Evolutionary conservation across 805 yeast genomes (phyloP).

Genomic region (Starmerella stigmatis): DNA sequence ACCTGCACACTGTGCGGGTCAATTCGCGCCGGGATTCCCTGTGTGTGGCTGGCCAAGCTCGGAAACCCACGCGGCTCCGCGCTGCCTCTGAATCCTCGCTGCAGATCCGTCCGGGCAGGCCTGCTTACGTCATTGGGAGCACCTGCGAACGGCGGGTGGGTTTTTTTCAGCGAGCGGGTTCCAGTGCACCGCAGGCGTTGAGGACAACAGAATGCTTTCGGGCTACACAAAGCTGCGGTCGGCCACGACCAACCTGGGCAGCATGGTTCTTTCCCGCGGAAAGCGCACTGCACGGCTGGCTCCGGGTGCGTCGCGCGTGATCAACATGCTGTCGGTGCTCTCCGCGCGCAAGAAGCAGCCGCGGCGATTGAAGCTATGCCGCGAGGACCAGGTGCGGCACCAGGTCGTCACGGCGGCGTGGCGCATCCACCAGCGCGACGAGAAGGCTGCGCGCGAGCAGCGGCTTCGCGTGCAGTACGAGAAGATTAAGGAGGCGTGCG

Average conservation of each 20-base stretch:
- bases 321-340: conserved; percentile 62
- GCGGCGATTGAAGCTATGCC: conserved; percentile 56
- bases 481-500: conserved; percentile 61
- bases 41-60: no score
- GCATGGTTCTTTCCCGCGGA: conserved; percentile 28
- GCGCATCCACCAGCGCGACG: conserved; percentile 49
- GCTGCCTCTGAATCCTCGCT: no score
- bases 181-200: no score
- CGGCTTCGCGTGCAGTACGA: conserved; percentile 46
- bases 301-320: conserved; percentile 41
- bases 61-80: not conserved
- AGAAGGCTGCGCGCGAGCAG: conserved; percentile 34
- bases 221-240: conserved; percentile 9
- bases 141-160: no score
- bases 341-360: conserved; percentile 87
- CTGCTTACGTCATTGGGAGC: no score
- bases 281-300: conserved; percentile 41
- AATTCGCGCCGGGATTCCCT: no score
- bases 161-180: no score
- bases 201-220: not conserved
- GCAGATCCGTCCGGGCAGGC: no score
- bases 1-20: not conserved
- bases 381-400: conserved; percentile 80
- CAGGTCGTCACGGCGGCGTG: conserved; percentile 75
- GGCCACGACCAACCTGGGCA: conserved; percentile 3